Conservation (phyloP, 164 flowering plant genomes). For the Hamamelis virginiana region DNA sequence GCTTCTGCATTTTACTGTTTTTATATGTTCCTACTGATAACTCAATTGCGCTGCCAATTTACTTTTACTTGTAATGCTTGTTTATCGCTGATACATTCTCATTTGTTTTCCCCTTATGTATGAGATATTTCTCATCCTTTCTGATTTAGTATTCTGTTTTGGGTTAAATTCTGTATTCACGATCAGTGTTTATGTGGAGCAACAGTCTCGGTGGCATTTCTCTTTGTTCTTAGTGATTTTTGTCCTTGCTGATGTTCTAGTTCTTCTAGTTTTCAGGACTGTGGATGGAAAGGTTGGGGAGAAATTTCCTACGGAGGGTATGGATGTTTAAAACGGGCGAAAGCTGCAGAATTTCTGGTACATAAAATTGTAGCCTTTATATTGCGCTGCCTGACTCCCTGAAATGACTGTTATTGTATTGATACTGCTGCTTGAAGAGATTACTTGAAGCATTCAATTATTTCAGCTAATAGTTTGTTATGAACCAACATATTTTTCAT, state of each 20-base stretch:
- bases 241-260: background rate
- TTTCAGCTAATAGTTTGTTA: background rate
- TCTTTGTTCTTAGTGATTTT: constrained; percentile 1
- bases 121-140: background rate
- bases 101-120: background rate
- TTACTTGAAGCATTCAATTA: background rate
- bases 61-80: no score
- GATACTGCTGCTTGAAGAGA: background rate
- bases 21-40: no score
- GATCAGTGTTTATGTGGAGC: background rate
- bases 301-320: constrained; percentile 95
- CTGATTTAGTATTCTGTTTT: background rate
- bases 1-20: no score
- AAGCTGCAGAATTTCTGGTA: constrained; percentile 90
- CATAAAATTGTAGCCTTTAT: background rate
- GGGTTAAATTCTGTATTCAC: background rate
- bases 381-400: background rate
- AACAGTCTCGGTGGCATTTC: background rate
- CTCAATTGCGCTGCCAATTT: no score
- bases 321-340: constrained; percentile 70
- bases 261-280: constrained; percentile 42
- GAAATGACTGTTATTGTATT: background rate
- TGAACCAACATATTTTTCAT: background rate
- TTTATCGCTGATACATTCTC: background rate
- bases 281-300: constrained; percentile 99